Evolutionary conservation across 495 filamentous ascomycete species (phyloP), one percentile per base, ranked within the genome.

Genomic region (Hypoxylon trugodes): DNA sequence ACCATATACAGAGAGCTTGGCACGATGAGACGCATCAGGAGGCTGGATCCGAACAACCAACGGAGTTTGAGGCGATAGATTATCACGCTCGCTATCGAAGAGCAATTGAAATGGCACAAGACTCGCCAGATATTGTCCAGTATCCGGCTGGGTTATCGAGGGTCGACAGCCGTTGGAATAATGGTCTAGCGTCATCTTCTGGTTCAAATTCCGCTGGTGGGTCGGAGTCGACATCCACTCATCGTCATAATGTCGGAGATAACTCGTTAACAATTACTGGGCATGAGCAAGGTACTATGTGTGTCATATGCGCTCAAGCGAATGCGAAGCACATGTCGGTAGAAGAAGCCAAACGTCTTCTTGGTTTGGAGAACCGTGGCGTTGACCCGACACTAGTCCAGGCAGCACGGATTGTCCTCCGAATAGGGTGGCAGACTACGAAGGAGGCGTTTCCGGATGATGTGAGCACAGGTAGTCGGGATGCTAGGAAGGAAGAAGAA

Each of bases 71-170:
- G 24, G 43, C 37, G 12, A 49, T 15, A 16, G 45, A 51, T 19
- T 15, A 30, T 33, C 45, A 46, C 15, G 38, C 24, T 57, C 47
- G 28, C 3, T 51, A 36, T 52, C 35, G 24, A 47, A 57, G 19
- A 28, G 3, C 16, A 6, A 25, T 16, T 48, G 12, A 9, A 4
- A 24, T 21, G 12, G 26, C 26, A 48, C n/a, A 12, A 35, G 7
- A 33, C 28, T 25, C 24, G 12, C 21, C 25, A 19, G 24, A 21
- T 24, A n/a, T n/a, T n/a, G n/a, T 5, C 3, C n/a, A 19, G 12
- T 43, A 43, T 10, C 40, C 40, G 3, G 32, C n/a, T 9, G 25
- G 26, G 12, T 52, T 13, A 22, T 26, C n/a, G 48, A 38, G n/a
- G 19, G 33, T 37, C 36, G 49, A 61, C n/a, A n/a, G n/a, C n/a